Conservation (phyloP, 257 asterid genomes). For the Solanum microdontum region DNA sequence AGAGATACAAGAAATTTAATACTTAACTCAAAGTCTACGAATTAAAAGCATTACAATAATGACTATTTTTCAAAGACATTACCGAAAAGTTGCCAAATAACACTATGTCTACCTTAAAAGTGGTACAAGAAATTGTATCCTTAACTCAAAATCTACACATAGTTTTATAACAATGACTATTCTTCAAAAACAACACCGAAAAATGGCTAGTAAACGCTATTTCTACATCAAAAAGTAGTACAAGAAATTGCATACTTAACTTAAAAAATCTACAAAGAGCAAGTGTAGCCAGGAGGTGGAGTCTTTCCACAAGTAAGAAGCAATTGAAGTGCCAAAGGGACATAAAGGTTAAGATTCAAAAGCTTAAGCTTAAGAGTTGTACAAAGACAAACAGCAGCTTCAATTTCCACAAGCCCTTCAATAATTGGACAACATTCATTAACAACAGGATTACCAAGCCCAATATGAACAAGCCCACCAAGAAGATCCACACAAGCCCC, state of each 20-base stretch:
- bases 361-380: constrained; percentile 57
- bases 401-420: constrained; percentile 50
- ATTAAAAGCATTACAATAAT: constrained; percentile 10
- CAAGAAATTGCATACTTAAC: background rate
- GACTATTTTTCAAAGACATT: background rate
- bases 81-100: background rate
- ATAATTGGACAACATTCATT: constrained; percentile 73
- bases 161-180: background rate
- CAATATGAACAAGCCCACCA: constrained; percentile 60
- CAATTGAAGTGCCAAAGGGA: constrained; percentile 77
- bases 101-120: background rate
- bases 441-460: constrained; percentile 58
- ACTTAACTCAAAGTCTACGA: constrained; percentile 19
- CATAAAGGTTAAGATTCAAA: constrained; percentile 44
- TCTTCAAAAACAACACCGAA: background rate
- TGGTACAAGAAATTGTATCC: background rate
- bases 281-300: constrained; percentile 91
- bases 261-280: constrained; percentile 34
- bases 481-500: constrained; percentile 85
- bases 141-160: background rate
- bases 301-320: constrained; percentile 78
- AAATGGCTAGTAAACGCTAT: background rate
- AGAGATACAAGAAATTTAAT: background rate
- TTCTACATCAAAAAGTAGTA: background rate
- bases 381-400: constrained; percentile 76